Evolutionary conservation across 2,329 filamentous ascomycete species (phyloP).

Genomic region (Neodidymelliopsis sp.): DNA sequence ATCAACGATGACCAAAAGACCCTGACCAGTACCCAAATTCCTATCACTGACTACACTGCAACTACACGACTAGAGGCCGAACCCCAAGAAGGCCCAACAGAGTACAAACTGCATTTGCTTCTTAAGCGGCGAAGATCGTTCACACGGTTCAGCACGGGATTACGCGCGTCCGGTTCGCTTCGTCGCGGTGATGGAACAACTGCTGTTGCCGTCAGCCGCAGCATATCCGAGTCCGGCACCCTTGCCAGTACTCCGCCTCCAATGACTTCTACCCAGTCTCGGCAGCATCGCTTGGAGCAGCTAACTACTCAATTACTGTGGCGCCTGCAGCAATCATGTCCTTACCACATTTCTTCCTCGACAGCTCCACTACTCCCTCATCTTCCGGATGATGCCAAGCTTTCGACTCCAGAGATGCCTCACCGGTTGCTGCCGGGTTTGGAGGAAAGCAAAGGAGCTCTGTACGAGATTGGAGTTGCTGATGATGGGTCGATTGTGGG

Average conservation of each 20-base stretch:
- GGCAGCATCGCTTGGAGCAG: slow-evolving; percentile 86
- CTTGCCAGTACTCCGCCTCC: slow-evolving; percentile 48
- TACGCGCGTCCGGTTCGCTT: slow-evolving; percentile 60
- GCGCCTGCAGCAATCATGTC: slow-evolving; percentile 93
- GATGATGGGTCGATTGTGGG: slow-evolving; percentile 93
- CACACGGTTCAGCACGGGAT: slow-evolving; percentile 71
- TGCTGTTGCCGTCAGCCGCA: slow-evolving; percentile 31
- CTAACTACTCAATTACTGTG: slow-evolving; percentile 94
- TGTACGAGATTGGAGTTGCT: slow-evolving; percentile 96
- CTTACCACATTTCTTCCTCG: slow-evolving; percentile 83
- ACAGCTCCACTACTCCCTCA: slow-evolving; percentile 77
- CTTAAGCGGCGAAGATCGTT: slow-evolving; percentile 80
- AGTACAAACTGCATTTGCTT: slow-evolving; percentile 94
- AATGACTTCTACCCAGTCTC: slow-evolving; percentile 68
- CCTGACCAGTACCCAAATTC: slow-evolving; percentile 4
- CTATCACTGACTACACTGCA: slow-evolving; percentile 36
- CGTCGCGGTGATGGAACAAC: slow-evolving; percentile 51
- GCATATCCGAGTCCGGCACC: slow-evolving; percentile 41
- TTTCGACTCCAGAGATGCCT: slow-evolving; percentile 63
- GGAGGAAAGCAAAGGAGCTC: slow-evolving; percentile 88
- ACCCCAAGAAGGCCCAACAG: slow-evolving; percentile 90
- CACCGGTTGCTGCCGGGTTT: slow-evolving; percentile 72
- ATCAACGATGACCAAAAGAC: slow-evolving; percentile 11
- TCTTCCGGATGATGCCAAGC: slow-evolving; percentile 72
- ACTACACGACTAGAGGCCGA: slow-evolving; percentile 85